phyloP scores from a whole-genome alignment of 2,329 filamentous ascomycete genomes.

The Xylariaceae sp. region DNA sequence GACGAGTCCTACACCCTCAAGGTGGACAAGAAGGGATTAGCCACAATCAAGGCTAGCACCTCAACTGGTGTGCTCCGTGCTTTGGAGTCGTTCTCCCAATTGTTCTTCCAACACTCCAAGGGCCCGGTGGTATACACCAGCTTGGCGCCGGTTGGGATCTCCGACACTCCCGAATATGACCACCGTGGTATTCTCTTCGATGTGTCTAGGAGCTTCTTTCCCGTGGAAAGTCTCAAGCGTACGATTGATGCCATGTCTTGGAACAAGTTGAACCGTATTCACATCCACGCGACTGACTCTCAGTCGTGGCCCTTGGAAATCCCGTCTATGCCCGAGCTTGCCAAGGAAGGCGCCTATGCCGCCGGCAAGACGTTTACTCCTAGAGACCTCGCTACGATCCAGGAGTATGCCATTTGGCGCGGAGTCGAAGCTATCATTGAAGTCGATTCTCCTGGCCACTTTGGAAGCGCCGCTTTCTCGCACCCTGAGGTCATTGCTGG shows the following conservation, averaged over 20 bases:
- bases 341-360: slow-evolving; percentile 71
- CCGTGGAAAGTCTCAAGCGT: slow-evolving; percentile 64
- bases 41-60: slow-evolving; percentile 61
- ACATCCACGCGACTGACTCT: slow-evolving; percentile 78
- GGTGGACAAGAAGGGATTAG: slow-evolving; percentile 56
- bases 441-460: slow-evolving; percentile 80
- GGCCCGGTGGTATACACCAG: slow-evolving; percentile 63
- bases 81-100: slow-evolving; percentile 74
- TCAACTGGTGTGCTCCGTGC: slow-evolving; percentile 68
- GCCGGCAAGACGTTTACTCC: slow-evolving; percentile 65
- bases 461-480: slow-evolving; percentile 62
- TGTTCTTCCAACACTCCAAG: slow-evolving; percentile 71
- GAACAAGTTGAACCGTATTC: slow-evolving; percentile 81
- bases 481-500: slow-evolving; percentile 72
- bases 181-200: slow-evolving; percentile 82
- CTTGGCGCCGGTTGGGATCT: slow-evolving; percentile 66
- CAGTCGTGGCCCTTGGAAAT: slow-evolving; percentile 86
- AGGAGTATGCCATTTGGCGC: slow-evolving; percentile 66
- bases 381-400: slow-evolving; percentile 61
- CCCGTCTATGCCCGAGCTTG: slow-evolving; percentile 68
- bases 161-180: slow-evolving; percentile 70
- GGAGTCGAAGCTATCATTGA: slow-evolving; percentile 73
- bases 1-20: slow-evolving; percentile 75
- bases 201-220: slow-evolving; percentile 70
- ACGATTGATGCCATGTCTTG: slow-evolving; percentile 74